These are phyloP conservation scores for Fraxinus floribunda DNA, from an alignment of 305 asterid species.

Conservation along the genomic window DNA sequence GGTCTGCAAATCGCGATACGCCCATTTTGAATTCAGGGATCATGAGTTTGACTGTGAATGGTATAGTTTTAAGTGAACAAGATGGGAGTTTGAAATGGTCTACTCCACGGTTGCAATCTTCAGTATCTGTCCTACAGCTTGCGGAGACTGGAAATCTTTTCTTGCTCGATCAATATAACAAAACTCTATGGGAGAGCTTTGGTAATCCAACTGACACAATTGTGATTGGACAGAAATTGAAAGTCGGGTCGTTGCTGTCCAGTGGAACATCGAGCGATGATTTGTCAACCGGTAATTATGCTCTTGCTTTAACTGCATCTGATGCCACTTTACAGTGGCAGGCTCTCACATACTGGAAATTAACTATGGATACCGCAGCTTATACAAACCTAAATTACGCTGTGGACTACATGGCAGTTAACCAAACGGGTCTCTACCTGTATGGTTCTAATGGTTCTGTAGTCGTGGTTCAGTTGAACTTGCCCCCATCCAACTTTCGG, in stretches of 20 bases:
- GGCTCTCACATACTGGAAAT: constrained; percentile 42
- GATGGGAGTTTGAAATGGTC: constrained; percentile 51
- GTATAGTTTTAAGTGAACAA: constrained; percentile 36
- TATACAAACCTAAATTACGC: constrained; percentile 30
- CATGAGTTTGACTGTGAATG: constrained; percentile 36
- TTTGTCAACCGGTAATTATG: constrained; percentile 45
- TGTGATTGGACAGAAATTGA: constrained; percentile 55
- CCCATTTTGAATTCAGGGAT: constrained; percentile 46
- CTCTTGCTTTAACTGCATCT: constrained; percentile 39
- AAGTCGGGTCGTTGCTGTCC: constrained; percentile 22
- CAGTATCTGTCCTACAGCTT: constrained; percentile 41
- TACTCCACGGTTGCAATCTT: constrained; percentile 36
- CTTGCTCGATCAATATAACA: constrained; percentile 48
- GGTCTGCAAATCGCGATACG: constrained; percentile 69
- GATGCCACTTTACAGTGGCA: constrained; percentile 53
- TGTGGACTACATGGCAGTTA: constrained; percentile 38
- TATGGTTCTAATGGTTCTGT: constrained; percentile 37
- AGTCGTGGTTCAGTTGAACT: constrained; percentile 26
- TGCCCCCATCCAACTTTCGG: constrained; percentile 40
- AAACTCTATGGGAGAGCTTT: constrained; percentile 65
- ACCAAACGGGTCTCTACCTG: constrained; percentile 43
- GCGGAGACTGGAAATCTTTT: constrained; percentile 57
- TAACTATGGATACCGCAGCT: constrained; percentile 43
- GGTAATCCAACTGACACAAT: constrained; percentile 58
- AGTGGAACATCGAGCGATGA: constrained; percentile 42